Evolutionary conservation across 257 asterid species (phyloP).

Genomic region (Ophiorrhiza pumila): DNA sequence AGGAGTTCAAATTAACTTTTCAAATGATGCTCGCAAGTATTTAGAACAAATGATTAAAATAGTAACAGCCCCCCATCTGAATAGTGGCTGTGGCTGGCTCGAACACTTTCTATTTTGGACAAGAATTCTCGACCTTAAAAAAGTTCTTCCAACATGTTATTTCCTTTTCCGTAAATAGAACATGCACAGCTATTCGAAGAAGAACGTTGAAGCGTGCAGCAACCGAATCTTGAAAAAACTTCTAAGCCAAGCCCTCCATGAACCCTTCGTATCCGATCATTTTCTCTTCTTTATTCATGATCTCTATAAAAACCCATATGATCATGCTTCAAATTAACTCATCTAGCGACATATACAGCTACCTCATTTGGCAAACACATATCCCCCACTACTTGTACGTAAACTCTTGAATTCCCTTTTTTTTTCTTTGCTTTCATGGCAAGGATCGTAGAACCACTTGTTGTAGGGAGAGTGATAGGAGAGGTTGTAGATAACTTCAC

Average conservation of each 20-base stretch:
- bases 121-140: slow-evolving; percentile 25
- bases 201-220: slow-evolving; percentile 35
- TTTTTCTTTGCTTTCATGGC: slow-evolving; percentile 21
- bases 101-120: slow-evolving; percentile 12
- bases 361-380: no score
- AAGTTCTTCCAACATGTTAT: slow-evolving; percentile 32
- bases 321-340: slow-evolving; percentile 10
- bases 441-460: slow-evolving; percentile 50
- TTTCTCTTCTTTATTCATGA: background rate
- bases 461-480: slow-evolving; percentile 72
- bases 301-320: slow-evolving; percentile 38
- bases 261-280: background rate
- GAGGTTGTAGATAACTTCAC: slow-evolving; percentile 72
- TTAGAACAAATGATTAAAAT: background rate
- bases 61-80: slow-evolving; percentile 19
- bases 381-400: no score
- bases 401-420: background rate
- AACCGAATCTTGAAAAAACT: slow-evolving; percentile 35
- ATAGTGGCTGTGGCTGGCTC: background rate
- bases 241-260: slow-evolving; percentile 30
- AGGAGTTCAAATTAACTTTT: background rate
- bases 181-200: slow-evolving; percentile 25
- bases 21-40: background rate
- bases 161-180: slow-evolving; percentile 15
- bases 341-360: background rate